These are phyloP conservation scores for Ceraceosorus guamensis DNA, from an alignment of 1,284 basidiomycete species.

Conservation along the genomic window DNA sequence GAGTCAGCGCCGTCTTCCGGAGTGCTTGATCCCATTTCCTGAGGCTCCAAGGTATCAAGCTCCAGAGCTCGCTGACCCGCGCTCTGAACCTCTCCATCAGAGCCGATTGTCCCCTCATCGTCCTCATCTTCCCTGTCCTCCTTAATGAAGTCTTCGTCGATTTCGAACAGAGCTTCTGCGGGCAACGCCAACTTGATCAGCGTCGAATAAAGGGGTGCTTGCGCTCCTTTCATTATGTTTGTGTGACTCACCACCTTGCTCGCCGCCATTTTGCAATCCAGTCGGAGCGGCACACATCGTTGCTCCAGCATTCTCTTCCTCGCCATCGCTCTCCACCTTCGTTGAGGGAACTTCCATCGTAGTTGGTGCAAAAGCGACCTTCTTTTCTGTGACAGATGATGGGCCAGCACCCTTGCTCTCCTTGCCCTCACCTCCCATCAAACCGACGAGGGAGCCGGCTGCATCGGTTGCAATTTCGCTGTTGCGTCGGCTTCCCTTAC, in stretches of 20 bases:
- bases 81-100: too few species aligned
- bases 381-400: constrained; percentile 33
- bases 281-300: too few species aligned
- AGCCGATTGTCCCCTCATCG: constrained; percentile 1
- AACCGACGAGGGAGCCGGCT: constrained; percentile 6
- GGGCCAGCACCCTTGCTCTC: constrained; percentile 3
- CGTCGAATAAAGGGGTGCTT: constrained; percentile 4
- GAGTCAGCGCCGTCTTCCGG: background rate
- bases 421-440: constrained; percentile 8
- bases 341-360: constrained; percentile 16
- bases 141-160: constrained; percentile 25
- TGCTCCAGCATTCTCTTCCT: constrained; percentile 11
- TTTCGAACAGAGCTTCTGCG: constrained; percentile 29
- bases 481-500: too few species aligned
- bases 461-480: too few species aligned
- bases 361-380: constrained; percentile 39
- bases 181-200: constrained; percentile 5
- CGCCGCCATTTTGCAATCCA: too few species aligned
- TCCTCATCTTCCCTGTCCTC: constrained; percentile 7
- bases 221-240: background rate
- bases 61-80: background rate
- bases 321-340: constrained; percentile 9
- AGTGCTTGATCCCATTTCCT: background rate
- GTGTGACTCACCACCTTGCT: too few species aligned
- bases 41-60: constrained; percentile 4